phyloP scores from a whole-genome alignment of 2,329 filamentous ascomycete species.

The Pseudogymnoascus sp. region DNA sequence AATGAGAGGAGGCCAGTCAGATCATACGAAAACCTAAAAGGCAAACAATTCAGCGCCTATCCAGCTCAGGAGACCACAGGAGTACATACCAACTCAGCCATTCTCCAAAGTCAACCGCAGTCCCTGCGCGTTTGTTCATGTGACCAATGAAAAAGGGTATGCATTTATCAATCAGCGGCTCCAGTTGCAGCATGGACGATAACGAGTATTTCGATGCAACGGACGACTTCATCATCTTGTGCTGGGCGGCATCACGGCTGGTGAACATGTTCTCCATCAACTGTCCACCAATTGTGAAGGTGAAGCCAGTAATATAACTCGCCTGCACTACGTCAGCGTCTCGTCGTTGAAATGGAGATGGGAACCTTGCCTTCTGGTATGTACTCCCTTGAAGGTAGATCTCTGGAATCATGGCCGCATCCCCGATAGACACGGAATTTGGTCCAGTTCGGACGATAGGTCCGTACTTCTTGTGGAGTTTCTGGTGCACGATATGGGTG shows the following conservation, averaged over 20 bases:
- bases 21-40: slow-evolving; percentile 13
- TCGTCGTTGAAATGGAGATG: background rate
- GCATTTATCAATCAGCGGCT: slow-evolving; percentile 8
- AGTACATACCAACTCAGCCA: slow-evolving; percentile 7
- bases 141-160: background rate
- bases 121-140: slow-evolving; percentile 2
- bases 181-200: background rate
- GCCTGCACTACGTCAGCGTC: background rate
- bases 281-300: background rate
- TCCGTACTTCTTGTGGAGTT: slow-evolving; percentile 8
- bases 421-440: background rate
- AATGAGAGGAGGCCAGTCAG: slow-evolving; percentile 13
- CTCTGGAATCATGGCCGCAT: background rate
- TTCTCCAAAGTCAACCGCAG: slow-evolving; percentile 5
- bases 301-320: background rate
- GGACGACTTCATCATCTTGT: background rate
- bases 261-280: background rate
- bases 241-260: background rate
- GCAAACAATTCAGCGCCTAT: background rate
- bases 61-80: too few relatives aligned
- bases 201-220: background rate
- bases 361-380: slow-evolving; percentile 8
- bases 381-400: slow-evolving; percentile 8
- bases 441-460: slow-evolving; percentile 10
- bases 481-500: background rate